Base-by-base conservation (phyloP, 2,329 filamentous ascomycete species). In the Beauveria scarabaeidicola region DNA sequence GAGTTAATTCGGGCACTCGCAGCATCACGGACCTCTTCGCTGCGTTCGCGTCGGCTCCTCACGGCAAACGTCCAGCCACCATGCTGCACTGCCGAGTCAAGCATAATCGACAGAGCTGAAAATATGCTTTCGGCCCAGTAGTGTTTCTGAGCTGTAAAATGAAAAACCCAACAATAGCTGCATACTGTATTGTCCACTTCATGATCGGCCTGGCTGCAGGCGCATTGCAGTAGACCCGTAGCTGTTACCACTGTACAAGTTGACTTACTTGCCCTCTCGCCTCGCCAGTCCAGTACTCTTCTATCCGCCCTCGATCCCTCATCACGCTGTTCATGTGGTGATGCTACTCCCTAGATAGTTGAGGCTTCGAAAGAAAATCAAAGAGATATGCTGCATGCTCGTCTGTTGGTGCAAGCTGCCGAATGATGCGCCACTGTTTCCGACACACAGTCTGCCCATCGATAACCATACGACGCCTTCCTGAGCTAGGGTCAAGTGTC, bases 171-270 rank as follows among this genome's bases (percentile, higher is more conserved):
- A 50, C 48, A 19, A 50, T 57, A 57, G 21, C 23, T 57, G 44
- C 21, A 41, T 50, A 10, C 17, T 57, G n/a, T 57, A 50, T 25
- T 50, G 47, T 57, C 54, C 32, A 57, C 44, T 48, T 50, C 23
- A n/a, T 57, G 44, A 36, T 21, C 27, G 21, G 44, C 44, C 50
- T 43, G 23, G 44, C 32, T 21, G 32, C 44, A 40, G 13, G 23
- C 44, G 36, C 19, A 57, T 17, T 41, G 54, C 52, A 55, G 32
- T 46, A 55, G 46, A 38, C 54, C 32, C 15, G 17, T 46, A 57
- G 21, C 54, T 50, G 40, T 17, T 43, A 29, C 19, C 40, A 46
- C 23, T 13, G 13, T 13, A 41, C 13, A 53, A 29, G 41, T 21
- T 2, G 2, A 40, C 7, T 25, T 15, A 23, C 19, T 56, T 44